phyloP scores from a whole-genome alignment of 1,284 basidiomycete genomes.

The Sanghuangporus weigelae region DNA sequence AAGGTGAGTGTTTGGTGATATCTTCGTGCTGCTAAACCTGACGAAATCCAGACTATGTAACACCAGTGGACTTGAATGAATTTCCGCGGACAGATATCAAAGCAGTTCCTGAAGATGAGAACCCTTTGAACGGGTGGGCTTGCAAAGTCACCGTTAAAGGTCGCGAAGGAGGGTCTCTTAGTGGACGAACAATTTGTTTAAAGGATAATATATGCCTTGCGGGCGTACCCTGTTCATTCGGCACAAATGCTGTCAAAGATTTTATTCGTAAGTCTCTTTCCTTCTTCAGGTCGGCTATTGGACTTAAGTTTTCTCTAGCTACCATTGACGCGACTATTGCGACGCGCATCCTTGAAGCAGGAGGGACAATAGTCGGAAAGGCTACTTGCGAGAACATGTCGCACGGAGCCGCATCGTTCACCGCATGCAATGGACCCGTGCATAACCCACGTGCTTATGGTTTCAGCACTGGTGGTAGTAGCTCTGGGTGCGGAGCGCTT shows the following conservation, averaged over 20 bases:
- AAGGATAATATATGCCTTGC: conserved; percentile 38
- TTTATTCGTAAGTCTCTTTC: conserved; percentile 28
- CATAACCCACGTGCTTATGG: conserved; percentile 40
- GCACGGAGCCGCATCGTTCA: conserved; percentile 34
- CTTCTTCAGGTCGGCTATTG: conserved; percentile 35
- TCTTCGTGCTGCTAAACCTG: background rate
- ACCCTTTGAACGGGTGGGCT: conserved; percentile 27
- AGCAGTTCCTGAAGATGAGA: conserved; percentile 19
- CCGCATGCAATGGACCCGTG: conserved; percentile 35
- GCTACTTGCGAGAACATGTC: conserved; percentile 39
- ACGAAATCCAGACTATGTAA: background rate
- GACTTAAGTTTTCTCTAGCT: background rate
- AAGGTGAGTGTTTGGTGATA: background rate
- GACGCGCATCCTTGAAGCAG: conserved; percentile 39
- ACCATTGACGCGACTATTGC: conserved; percentile 21
- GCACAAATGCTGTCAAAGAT: conserved; percentile 31
- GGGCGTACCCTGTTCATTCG: conserved; percentile 33
- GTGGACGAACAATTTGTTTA: conserved; percentile 26
- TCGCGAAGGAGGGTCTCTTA: conserved; percentile 23
- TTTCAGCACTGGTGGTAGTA: conserved; percentile 40
- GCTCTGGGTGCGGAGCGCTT: conserved; percentile 41
- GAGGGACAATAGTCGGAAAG: conserved; percentile 37
- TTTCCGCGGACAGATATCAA: background rate
- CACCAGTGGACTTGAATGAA: background rate
- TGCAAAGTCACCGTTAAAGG: conserved; percentile 28